phyloP scores from a whole-genome alignment of 139 green algal genomes.

The Gonium pectorale region DNA sequence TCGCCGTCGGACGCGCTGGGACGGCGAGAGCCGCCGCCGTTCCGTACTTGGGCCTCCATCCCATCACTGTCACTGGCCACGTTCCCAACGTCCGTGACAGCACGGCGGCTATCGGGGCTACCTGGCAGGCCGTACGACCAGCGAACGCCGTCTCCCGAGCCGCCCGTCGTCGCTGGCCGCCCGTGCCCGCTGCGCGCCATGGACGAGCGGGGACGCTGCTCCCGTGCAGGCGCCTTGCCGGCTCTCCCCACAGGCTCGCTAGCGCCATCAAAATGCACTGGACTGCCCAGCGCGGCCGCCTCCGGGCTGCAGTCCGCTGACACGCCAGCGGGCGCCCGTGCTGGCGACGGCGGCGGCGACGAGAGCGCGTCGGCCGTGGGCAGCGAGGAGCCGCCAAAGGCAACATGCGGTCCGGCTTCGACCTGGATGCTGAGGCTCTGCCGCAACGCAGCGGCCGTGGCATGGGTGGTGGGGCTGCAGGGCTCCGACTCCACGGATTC shows the following conservation, averaged over 20 bases:
- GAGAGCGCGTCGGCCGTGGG: not conserved
- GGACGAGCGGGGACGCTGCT: constrained; percentile 2
- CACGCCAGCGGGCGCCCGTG: too few species aligned
- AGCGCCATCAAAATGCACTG: too few species aligned
- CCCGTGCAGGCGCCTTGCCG: too few species aligned
- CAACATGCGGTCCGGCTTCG: not conserved
- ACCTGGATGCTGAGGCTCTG: not conserved
- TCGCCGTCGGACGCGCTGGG: not conserved
- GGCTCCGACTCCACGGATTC: not conserved
- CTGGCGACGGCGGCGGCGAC: not conserved
- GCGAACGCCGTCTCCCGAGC: constrained; percentile 9
- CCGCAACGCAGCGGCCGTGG: not conserved
- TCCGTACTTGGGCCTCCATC: too few species aligned
- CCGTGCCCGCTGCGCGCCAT: not conserved
- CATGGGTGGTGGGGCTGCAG: too few species aligned
- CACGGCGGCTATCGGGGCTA: not conserved
- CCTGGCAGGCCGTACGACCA: constrained; percentile 20
- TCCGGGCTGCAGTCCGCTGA: too few species aligned
- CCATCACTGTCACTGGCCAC: too few species aligned
- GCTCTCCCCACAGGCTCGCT: too few species aligned
- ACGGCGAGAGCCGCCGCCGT: not conserved
- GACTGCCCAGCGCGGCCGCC: too few species aligned
- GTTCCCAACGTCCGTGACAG: not conserved
- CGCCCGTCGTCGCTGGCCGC: not conserved
- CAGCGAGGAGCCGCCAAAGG: not conserved